Base-by-base conservation (phyloP, 331 rosid species). In the Cydonia oblonga region DNA sequence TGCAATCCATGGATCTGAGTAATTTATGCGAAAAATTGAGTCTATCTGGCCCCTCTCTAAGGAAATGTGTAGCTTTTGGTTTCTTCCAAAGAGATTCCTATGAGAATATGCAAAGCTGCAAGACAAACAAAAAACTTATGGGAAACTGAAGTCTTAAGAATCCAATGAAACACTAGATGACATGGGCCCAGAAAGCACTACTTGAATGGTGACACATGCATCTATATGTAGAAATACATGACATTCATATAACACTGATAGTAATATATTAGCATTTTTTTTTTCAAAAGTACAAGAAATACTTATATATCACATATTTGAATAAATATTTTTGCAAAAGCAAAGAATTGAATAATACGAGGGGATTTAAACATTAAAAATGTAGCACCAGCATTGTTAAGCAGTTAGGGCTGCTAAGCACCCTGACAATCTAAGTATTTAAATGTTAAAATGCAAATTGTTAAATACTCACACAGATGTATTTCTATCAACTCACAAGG, bases 41-140 rank as follows among this genome's bases (percentile, higher is more conserved):
- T 95, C 99, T 74, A 95, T 85, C 83, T 95, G 99, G 49, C 99
- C 99, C 85, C 96, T 91, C 88, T 95, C 99, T 68, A 95, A 76
- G 49, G 99, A 91, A 72, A 91, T 73, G 63, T 91, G 86, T 40
- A 95, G 88, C 74, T 95, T 95, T 86, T 91, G 96, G 85, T 91
- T 95, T 82, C 84, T 89, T 82, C 99, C 99, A 49, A 95, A 89
- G 69, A 91, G 96, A 86, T 95, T 95, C 65, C 97, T 88, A 54
- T 95, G 96, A 72, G 99, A 90, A 71, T 95, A 95, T 28, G 97
- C 96, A 74, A 95, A 89, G 83, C 99, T 95, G 96, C 86, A 87
- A 67, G 51, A 54, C 66, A 79, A 81, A 67, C 66, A 77, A 73
- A 58, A 70, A 35, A 66, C 65, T 60, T 38, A 61, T 78, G 49